phyloP scores from a whole-genome alignment of 768 basidiomycete species.

The Boletus barrowsii region DNA sequence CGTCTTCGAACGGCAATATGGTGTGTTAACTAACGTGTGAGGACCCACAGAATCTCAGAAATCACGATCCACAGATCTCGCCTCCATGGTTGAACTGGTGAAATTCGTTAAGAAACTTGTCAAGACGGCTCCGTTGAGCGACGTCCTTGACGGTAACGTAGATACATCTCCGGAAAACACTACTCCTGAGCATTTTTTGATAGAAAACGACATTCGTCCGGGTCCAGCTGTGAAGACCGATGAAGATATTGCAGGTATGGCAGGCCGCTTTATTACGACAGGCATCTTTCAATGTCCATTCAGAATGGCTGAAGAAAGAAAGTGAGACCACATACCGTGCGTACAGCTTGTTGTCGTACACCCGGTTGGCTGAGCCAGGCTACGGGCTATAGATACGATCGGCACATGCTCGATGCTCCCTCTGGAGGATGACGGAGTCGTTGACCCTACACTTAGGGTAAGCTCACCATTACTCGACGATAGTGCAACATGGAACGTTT shows the following conservation, averaged over 20 bases:
- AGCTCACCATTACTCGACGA: neutral
- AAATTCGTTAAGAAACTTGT: neutral
- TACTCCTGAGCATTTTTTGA: neutral
- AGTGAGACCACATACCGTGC: neutral
- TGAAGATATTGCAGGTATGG: conserved; percentile 2
- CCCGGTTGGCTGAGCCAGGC: neutral
- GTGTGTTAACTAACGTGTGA: neutral
- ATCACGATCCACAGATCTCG: neutral
- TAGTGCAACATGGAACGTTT: neutral
- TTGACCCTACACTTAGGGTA: neutral
- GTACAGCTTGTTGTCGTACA: neutral
- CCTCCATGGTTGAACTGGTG: neutral
- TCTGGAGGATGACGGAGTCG: neutral
- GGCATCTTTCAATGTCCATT: neutral
- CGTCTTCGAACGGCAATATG: neutral
- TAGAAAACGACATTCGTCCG: neutral
- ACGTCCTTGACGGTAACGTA: neutral
- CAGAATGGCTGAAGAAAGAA: neutral
- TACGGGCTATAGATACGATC: neutral
- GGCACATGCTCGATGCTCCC: conserved; percentile 3
- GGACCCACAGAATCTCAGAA: no score
- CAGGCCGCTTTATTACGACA: neutral
- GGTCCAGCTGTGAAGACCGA: neutral
- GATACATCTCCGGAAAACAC: neutral
- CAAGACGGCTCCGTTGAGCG: neutral